These are phyloP conservation scores for Aspergillus fumigatus DNA, from an alignment of 2,329 filamentous ascomycete species.

Conservation along the genomic window DNA sequence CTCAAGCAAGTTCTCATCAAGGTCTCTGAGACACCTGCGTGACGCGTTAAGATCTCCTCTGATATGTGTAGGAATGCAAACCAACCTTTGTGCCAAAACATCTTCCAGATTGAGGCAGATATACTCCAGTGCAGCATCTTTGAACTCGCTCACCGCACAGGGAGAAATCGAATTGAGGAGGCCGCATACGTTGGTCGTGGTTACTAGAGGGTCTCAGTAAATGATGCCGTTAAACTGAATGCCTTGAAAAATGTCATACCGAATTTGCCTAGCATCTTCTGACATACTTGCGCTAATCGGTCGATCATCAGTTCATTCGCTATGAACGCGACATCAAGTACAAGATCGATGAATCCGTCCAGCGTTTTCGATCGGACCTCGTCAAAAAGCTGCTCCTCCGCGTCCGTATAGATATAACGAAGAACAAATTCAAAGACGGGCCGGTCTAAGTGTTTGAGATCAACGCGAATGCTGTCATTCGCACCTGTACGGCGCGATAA, in stretches of 20 bases:
- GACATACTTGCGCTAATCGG: conserved; percentile 82
- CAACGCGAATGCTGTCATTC: conserved; percentile 59
- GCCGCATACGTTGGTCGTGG: conserved; percentile 76
- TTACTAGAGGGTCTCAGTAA: conserved; percentile 49
- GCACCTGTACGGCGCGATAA: conserved; percentile 55
- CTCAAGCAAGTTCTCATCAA: conserved; percentile 75
- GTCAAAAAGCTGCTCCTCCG: conserved; percentile 76
- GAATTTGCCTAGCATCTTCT: conserved; percentile 75
- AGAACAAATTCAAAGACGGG: conserved; percentile 74
- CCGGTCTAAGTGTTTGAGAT: conserved; percentile 74
- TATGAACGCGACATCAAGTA: conserved; percentile 83
- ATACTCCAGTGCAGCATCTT: conserved; percentile 82
- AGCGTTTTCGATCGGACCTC: conserved; percentile 64
- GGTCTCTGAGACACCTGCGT: conserved; percentile 66
- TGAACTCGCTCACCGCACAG: conserved; percentile 79
- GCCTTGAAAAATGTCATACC: conserved; percentile 39
- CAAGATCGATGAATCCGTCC: conserved; percentile 81
- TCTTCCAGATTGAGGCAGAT: conserved; percentile 86
- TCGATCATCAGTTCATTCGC: conserved; percentile 96
- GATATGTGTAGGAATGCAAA: neutral
- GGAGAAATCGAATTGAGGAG: conserved; percentile 82
- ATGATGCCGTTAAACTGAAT: conserved; percentile 1
- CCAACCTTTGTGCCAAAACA: conserved; percentile 78
- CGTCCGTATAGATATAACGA: conserved; percentile 77
- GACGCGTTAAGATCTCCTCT: conserved; percentile 11